These are phyloP conservation scores for Pseudozyma hubeiensis DNA, from an alignment of 1,284 basidiomycete genomes.

Conservation along the genomic window DNA sequence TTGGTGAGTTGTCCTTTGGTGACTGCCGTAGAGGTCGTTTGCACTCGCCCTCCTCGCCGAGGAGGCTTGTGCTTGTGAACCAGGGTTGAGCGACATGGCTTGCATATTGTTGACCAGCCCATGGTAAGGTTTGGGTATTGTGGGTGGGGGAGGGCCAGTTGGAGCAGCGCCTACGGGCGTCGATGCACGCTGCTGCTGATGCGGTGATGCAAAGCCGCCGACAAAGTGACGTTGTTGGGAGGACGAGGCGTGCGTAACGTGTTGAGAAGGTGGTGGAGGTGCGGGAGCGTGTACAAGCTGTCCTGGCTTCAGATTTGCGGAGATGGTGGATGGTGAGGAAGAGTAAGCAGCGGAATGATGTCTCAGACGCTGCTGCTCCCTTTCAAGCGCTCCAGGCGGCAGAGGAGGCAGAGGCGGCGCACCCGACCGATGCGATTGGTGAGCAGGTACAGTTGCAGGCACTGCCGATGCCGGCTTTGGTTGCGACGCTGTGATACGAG, in stretches of 20 bases:
- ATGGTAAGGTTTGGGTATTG: conserved; percentile 17
- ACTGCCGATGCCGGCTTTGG: conserved; percentile 17
- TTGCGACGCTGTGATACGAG: conserved; percentile 36
- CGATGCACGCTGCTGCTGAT: conserved; percentile 8
- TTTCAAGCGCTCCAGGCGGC: conserved; percentile 44
- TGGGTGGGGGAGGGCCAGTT: conserved; percentile 14
- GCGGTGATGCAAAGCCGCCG: conserved; percentile 24
- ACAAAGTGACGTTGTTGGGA: conserved; percentile 16
- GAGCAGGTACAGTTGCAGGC: conserved; percentile 1
- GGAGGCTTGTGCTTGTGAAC: conserved; percentile 4
- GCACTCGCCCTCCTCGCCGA: conserved; percentile 19
- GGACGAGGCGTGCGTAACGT: not conserved
- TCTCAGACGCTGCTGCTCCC: conserved; percentile 40
- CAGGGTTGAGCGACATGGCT: conserved; percentile 13
- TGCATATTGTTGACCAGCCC: conserved; percentile 33
- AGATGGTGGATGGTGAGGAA: conserved; percentile 14
- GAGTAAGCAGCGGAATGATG: conserved; percentile 29
- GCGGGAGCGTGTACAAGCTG: conserved; percentile 43
- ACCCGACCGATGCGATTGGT: conserved; percentile 28
- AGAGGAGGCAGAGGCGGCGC: conserved; percentile 52
- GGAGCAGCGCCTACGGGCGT: conserved; percentile 4
- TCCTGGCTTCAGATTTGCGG: conserved; percentile 28
- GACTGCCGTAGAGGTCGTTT: conserved; percentile 8
- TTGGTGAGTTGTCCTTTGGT: conserved; percentile 4
- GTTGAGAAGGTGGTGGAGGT: conserved; percentile 20